Percentiles rank a stretch among this genome's conserved stretches.
Evolutionary conservation across 2,329 filamentous ascomycete species (phyloP).

Genomic region (Paraphoma sp.): DNA sequence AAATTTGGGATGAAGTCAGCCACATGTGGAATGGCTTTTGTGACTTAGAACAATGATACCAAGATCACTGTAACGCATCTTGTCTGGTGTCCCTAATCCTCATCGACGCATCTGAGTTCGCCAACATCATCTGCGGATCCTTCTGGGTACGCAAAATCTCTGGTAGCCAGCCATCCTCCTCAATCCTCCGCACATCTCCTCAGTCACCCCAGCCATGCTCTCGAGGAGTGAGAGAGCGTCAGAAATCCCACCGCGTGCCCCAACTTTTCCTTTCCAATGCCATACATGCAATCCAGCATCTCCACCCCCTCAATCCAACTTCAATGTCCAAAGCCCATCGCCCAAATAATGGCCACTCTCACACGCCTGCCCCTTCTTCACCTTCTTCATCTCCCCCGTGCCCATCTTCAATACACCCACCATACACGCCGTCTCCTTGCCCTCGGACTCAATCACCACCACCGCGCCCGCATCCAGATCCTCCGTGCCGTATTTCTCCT

Average conservation of each 20-base stretch:
- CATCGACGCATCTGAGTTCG: too few relatives aligned
- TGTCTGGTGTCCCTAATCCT: background rate
- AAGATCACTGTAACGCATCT: slow-evolving; percentile 18
- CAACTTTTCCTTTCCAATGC: background rate
- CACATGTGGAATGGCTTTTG: slow-evolving; percentile 9
- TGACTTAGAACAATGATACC: slow-evolving; percentile 39
- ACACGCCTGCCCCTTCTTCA: slow-evolving; percentile 92
- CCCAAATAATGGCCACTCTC: slow-evolving; percentile 94
- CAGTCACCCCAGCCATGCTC: background rate
- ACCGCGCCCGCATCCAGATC: slow-evolving; percentile 82
- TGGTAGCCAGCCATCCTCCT: too few relatives aligned
- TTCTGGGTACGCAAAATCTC: too few relatives aligned
- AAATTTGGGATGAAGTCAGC: background rate
- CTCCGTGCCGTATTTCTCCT: slow-evolving; percentile 60
- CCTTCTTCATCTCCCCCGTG: slow-evolving; percentile 90
- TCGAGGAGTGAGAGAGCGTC: background rate
- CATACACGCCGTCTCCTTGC: slow-evolving; percentile 89
- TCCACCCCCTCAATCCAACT: slow-evolving; percentile 56
- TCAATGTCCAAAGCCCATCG: slow-evolving; percentile 88
- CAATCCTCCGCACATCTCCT: background rate
- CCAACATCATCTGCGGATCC: too few relatives aligned
- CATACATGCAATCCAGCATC: background rate
- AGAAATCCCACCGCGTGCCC: too few relatives aligned
- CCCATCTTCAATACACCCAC: slow-evolving; percentile 84
- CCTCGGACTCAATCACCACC: slow-evolving; percentile 89